These are phyloP conservation scores for Sextonia rubra DNA, from an alignment of 164 flowering plant species.

Conservation along the genomic window DNA sequence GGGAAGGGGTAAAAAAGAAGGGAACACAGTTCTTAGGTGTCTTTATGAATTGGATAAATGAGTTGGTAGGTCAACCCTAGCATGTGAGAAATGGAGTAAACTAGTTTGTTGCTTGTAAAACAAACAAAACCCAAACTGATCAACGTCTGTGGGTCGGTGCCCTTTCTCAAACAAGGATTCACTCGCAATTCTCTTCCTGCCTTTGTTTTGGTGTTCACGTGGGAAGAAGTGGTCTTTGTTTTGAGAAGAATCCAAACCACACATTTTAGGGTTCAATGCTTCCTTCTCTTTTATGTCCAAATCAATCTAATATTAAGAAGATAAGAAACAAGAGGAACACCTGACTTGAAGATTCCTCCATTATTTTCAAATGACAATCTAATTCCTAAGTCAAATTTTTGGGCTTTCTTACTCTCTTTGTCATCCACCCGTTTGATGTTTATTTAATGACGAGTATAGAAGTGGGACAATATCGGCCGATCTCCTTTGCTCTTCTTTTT, in stretches of 20 bases:
- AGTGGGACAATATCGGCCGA: not conserved
- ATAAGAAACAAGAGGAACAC: constrained; percentile 23
- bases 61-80: constrained; percentile 36
- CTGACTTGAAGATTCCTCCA: constrained; percentile 34
- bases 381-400: constrained; percentile 18
- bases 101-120: constrained; percentile 13
- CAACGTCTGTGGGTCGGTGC: constrained; percentile 10
- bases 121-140: constrained; percentile 1
- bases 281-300: constrained; percentile 20
- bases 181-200: not conserved
- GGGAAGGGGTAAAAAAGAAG: too few relatives aligned
- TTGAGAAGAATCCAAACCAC: not conserved
- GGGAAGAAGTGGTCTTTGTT: constrained; percentile 7
- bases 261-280: not conserved
- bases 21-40: not conserved
- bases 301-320: constrained; percentile 18
- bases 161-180: not conserved
- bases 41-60: not conserved
- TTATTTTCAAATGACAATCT: constrained; percentile 22
- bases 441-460: not conserved
- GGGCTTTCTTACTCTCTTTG: not conserved
- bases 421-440: not conserved
- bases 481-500: not conserved
- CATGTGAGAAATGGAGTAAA: constrained; percentile 47
- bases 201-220: constrained; percentile 22